phyloP scores from a whole-genome alignment of 2,329 filamentous ascomycete species.

The Penicillium digitatum region DNA sequence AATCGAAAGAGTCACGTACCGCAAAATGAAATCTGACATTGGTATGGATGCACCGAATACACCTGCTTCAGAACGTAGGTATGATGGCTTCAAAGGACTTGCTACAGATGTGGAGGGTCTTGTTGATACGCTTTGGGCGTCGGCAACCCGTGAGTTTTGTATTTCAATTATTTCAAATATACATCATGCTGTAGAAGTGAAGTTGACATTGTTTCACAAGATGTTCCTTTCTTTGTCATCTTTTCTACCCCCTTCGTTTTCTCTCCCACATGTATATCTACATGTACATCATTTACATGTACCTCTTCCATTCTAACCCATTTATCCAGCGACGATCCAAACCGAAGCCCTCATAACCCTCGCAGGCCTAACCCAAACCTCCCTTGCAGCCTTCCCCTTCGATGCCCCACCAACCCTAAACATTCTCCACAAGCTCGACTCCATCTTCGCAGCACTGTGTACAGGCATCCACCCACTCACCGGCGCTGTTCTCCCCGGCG shows the following conservation, averaged over 20 bases:
- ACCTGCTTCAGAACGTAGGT: constrained; percentile 46
- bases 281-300: too few species aligned
- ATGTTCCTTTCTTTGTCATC: neutral
- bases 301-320: neutral
- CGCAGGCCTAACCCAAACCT: constrained; percentile 67
- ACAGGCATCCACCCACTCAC: constrained; percentile 63
- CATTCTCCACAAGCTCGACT: constrained; percentile 73
- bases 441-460: constrained; percentile 75
- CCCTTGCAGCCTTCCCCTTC: constrained; percentile 68
- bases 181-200: neutral
- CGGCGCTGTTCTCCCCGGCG: constrained; percentile 64
- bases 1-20: constrained; percentile 19
- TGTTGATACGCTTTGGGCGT: constrained; percentile 79
- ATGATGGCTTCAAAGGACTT: constrained; percentile 63
- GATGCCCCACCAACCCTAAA: constrained; percentile 65
- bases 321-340: constrained; percentile 64
- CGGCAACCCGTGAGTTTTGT: constrained; percentile 68
- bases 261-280: neutral
- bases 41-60: constrained; percentile 27
- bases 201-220: neutral
- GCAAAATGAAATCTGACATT: constrained; percentile 40
- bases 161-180: neutral
- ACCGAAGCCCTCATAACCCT: constrained; percentile 78
- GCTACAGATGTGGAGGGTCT: constrained; percentile 70
- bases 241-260: neutral